A percentile compares a stretch with the other conserved stretches of the same genome.
These are phyloP conservation scores for Phytopythium ostracodes DNA, from an alignment of 352 stramenopile genomes.

Conservation along the genomic window DNA sequence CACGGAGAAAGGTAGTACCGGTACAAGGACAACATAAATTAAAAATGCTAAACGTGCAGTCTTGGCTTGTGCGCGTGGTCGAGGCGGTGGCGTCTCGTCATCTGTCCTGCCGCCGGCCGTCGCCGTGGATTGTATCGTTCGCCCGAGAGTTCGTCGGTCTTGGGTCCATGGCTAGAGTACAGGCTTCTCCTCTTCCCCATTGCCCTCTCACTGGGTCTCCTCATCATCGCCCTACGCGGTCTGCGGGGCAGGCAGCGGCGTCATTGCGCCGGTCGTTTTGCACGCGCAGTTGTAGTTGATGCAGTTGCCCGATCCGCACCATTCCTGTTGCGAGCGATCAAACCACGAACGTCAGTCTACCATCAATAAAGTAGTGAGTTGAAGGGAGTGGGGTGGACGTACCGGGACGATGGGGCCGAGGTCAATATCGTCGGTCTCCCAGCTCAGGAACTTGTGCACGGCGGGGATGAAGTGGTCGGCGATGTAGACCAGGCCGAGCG, in stretches of 20 bases:
- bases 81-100: neutral
- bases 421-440: constrained; percentile 27
- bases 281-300: constrained; percentile 5
- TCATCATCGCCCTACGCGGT: constrained; percentile 4
- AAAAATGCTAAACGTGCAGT: neutral
- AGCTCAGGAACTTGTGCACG: constrained; percentile 43
- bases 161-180: neutral
- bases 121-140: neutral
- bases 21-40: neutral
- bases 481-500: constrained; percentile 26
- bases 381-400: too few relatives aligned
- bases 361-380: too few relatives aligned
- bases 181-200: neutral
- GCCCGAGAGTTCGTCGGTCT: neutral
- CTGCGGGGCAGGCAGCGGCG: constrained; percentile 1
- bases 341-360: neutral
- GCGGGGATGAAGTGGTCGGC: constrained; percentile 40
- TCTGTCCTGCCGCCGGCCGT: neutral
- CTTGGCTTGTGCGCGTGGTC: neutral
- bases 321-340: constrained; percentile 6
- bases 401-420: constrained; percentile 29
- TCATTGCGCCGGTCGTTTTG: neutral
- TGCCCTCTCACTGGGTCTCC: neutral
- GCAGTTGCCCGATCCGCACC: constrained; percentile 9
- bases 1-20: neutral